Evolutionary conservation across 1,139 yeast species (phyloP).

Genomic region (Hyphopichia buzzinii): DNA sequence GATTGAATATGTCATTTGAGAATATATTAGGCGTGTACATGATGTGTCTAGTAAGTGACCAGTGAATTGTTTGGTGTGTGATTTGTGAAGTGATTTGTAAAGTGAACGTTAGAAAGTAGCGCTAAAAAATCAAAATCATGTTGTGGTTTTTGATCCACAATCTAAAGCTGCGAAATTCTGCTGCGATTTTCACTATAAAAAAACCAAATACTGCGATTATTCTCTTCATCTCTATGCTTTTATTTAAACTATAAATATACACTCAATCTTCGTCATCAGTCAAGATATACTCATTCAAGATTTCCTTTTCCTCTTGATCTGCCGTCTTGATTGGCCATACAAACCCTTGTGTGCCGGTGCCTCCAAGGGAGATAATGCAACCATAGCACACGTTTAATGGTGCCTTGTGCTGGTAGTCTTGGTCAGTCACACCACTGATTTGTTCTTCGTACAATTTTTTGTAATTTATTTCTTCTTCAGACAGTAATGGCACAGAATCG

Average conservation of each 20-base stretch:
- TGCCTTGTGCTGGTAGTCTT: not conserved
- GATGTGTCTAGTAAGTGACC: no score
- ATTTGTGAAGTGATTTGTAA: no score
- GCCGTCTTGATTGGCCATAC: constrained; percentile 50
- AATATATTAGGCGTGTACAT: constrained; percentile 50
- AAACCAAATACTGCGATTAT: no score
- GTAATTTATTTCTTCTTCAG: constrained; percentile 46
- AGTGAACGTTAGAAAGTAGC: no score
- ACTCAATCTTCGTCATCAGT: constrained; percentile 8
- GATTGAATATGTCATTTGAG: constrained; percentile 41
- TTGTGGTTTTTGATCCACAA: no score
- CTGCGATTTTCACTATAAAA: no score
- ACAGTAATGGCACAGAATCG: constrained; percentile 49
- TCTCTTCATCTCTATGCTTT: not conserved
- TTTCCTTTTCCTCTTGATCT: constrained; percentile 7
- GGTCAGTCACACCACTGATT: constrained; percentile 1
- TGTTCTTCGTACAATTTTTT: constrained; percentile 21
- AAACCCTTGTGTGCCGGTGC: constrained; percentile 23
- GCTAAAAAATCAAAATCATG: no score
- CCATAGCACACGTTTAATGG: constrained; percentile 65
- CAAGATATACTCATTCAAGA: constrained; percentile 10
- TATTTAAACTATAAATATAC: not conserved
- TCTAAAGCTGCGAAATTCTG: not conserved
- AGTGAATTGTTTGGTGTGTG: no score
- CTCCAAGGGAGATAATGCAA: constrained; percentile 62